Conservation (phyloP, 495 filamentous ascomycete genomes). For the Penicillium verhagenii region DNA sequence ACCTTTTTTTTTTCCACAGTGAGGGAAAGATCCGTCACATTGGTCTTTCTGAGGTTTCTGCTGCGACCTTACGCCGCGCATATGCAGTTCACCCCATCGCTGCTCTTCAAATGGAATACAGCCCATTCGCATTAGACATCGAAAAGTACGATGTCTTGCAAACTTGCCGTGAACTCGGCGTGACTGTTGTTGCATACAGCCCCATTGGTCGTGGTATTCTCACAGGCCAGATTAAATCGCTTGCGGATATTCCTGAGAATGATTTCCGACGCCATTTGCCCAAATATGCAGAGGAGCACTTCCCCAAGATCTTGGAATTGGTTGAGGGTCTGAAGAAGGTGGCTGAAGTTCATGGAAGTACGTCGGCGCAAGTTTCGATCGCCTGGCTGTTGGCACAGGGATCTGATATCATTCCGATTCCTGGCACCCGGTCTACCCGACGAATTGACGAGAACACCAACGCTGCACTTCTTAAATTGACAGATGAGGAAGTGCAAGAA, state of each 20-base stretch:
- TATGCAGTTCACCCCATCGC: conserved; percentile 57
- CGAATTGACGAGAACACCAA: conserved; percentile 56
- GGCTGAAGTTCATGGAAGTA: conserved; percentile 34
- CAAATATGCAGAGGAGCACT: conserved; percentile 52
- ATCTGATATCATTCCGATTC: conserved; percentile 55
- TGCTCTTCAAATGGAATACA: conserved; percentile 65
- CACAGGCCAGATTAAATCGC: conserved; percentile 44
- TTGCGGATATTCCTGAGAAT: conserved; percentile 41
- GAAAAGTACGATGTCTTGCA: conserved; percentile 52
- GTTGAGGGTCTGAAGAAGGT: conserved; percentile 40
- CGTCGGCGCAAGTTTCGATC: conserved; percentile 11
- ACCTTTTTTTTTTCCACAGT: conserved; percentile 20
- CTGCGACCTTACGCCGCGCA: conserved; percentile 60
- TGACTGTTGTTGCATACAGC: conserved; percentile 59
- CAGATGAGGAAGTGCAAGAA: conserved; percentile 41
- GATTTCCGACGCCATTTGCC: conserved; percentile 43
- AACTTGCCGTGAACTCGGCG: conserved; percentile 60
- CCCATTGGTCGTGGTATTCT: conserved; percentile 63
- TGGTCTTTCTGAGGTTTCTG: conserved; percentile 55
- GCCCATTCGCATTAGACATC: conserved; percentile 58
- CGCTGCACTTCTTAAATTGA: conserved; percentile 43
- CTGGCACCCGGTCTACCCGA: conserved; percentile 52
- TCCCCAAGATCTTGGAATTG: conserved; percentile 50
- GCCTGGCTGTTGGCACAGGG: conserved; percentile 41
- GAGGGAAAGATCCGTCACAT: conserved; percentile 56